phyloP scores from a whole-genome alignment of 176 grass and related monocot genomes.

The Musa itinerans region DNA sequence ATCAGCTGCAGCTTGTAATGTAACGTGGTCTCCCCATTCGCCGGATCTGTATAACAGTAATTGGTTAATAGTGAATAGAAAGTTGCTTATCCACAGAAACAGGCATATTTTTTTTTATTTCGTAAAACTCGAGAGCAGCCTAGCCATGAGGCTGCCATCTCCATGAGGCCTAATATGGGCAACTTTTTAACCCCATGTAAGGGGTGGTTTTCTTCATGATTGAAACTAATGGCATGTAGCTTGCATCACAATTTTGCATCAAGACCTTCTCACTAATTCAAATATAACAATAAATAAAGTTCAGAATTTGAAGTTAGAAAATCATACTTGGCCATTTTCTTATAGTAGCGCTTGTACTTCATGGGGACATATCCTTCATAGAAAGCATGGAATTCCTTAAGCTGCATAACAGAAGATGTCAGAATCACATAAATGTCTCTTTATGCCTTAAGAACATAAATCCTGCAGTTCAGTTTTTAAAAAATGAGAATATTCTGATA shows the following conservation, averaged over 20 bases:
- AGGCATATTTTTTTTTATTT: neutral
- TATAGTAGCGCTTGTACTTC: slow-evolving; percentile 90
- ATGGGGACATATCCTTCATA: slow-evolving; percentile 98
- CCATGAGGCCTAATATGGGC: too few species aligned
- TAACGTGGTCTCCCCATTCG: slow-evolving; percentile 98
- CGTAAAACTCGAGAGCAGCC: neutral
- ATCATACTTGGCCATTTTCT: slow-evolving; percentile 96
- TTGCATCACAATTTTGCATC: neutral
- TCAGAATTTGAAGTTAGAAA: neutral
- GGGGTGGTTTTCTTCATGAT: neutral
- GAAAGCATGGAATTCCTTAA: slow-evolving; percentile 58
- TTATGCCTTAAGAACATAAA: neutral
- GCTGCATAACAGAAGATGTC: slow-evolving; percentile 46
- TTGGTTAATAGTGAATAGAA: neutral
- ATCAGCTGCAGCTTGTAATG: slow-evolving; percentile 87
- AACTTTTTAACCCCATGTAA: neutral
- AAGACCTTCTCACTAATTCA: neutral
- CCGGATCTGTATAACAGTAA: slow-evolving; percentile 44
- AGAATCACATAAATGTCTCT: slow-evolving; percentile 14
- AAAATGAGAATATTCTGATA: neutral
- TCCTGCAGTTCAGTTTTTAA: neutral
- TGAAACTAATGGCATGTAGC: neutral
- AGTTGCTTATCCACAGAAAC: neutral
- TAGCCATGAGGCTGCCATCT: neutral
- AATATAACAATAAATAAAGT: neutral